A percentile compares a stretch with the other conserved stretches of the same genome.
These are phyloP conservation scores for Gaeumannomyces tritici DNA, from an alignment of 2,329 filamentous ascomycete genomes.

Conservation along the genomic window DNA sequence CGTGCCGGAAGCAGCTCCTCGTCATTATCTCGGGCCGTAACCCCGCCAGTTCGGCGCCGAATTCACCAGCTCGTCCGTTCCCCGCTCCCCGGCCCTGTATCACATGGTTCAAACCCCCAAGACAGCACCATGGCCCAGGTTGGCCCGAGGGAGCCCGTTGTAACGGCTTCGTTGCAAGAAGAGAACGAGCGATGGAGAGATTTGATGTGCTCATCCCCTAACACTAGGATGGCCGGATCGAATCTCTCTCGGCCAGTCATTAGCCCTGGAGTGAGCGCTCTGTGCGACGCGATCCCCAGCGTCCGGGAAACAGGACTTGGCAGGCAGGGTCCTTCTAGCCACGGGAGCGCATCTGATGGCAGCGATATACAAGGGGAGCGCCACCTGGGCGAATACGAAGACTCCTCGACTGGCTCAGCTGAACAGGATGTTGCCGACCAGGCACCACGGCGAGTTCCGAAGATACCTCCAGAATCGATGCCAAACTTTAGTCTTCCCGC, in stretches of 20 bases:
- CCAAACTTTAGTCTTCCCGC: neutral
- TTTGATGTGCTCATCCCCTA: constrained; percentile 11
- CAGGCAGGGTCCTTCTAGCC: neutral
- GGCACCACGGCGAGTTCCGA: neutral
- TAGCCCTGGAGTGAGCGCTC: neutral
- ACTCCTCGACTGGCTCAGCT: neutral
- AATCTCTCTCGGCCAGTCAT: neutral
- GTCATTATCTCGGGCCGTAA: neutral
- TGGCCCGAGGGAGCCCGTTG: constrained; percentile 8
- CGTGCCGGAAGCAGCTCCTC: neutral
- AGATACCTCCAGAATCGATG: neutral
- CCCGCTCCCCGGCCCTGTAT: neutral
- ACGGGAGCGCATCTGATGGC: neutral
- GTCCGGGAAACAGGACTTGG: neutral
- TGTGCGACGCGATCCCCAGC: neutral
- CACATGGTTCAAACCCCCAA: constrained; percentile 10
- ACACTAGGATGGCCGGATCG: neutral
- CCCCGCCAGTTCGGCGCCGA: neutral
- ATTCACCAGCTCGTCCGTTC: constrained; percentile 2
- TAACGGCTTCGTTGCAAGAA: constrained; percentile 12
- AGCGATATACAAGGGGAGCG: neutral
- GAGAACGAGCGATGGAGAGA: constrained; percentile 16
- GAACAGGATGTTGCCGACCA: neutral
- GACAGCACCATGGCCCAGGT: constrained; percentile 15
- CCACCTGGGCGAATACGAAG: neutral